Percentiles rank a stretch among this genome's conserved stretches.
Conservation (phyloP, 192 early-diverging fungal species). For the Gorgonomyces haynaldii region DNA sequence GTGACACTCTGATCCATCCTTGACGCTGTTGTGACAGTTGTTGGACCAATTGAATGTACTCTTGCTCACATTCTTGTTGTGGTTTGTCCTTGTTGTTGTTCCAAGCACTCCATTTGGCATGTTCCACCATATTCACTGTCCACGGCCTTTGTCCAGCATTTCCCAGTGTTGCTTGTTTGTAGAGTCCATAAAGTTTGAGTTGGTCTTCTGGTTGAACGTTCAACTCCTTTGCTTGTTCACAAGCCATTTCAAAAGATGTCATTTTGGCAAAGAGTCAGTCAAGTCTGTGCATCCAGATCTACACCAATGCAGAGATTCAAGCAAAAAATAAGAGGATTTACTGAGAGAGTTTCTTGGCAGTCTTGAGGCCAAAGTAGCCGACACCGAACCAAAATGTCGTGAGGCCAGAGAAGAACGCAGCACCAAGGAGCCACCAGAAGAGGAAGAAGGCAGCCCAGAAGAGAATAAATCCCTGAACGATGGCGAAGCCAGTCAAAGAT, state of each 20-base stretch:
- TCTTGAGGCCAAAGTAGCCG: constrained; percentile 27
- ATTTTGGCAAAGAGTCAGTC: not conserved
- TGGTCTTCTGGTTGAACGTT: not conserved
- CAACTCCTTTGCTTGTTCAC: not conserved
- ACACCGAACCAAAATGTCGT: constrained; percentile 29
- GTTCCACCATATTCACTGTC: too few species aligned
- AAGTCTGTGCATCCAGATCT: not conserved
- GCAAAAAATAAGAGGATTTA: not conserved
- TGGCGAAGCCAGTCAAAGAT: constrained; percentile 20
- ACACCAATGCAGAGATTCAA: not conserved
- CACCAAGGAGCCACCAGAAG: constrained; percentile 25
- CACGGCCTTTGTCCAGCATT: too few species aligned
- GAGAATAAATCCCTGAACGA: constrained; percentile 30
- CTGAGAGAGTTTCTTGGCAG: constrained; percentile 17
- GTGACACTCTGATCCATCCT: too few species aligned
- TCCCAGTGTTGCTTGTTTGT: not conserved
- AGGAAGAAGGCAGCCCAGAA: constrained; percentile 28
- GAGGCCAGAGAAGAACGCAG: constrained; percentile 20
- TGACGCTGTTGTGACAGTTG: too few species aligned
- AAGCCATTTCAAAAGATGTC: not conserved
- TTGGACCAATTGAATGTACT: too few species aligned
- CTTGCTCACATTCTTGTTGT: too few species aligned
- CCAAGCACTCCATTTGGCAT: too few species aligned
- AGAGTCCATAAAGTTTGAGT: not conserved
- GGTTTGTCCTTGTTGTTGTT: too few species aligned